These are phyloP conservation scores for Athelia psychrophila DNA, from an alignment of 1,284 basidiomycete genomes.

Conservation along the genomic window DNA sequence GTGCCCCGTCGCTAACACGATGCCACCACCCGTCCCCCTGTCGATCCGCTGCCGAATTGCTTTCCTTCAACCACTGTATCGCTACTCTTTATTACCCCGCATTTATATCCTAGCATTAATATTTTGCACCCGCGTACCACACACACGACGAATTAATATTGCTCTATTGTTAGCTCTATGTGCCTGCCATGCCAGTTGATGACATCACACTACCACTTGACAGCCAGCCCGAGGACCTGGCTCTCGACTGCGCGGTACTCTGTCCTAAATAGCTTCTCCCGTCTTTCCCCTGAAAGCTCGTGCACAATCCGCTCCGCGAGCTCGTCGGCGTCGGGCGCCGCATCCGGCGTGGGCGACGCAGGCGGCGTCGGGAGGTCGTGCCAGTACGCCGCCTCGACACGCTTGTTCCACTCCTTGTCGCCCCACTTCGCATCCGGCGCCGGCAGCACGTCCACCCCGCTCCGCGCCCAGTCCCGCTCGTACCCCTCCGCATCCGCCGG, in stretches of 20 bases:
- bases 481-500: constrained; percentile 62
- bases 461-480: constrained; percentile 50
- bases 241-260: constrained; percentile 86
- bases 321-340: constrained; percentile 31
- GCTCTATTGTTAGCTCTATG: constrained; percentile 5
- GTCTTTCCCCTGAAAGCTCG: constrained; percentile 33
- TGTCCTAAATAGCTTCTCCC: constrained; percentile 63
- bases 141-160: constrained; percentile 4
- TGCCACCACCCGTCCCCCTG: not conserved
- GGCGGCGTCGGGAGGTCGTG: constrained; percentile 48
- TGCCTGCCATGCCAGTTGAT: constrained; percentile 8
- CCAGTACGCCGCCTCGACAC: constrained; percentile 83
- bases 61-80: not conserved
- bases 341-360: constrained; percentile 31
- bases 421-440: constrained; percentile 57
- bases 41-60: not conserved
- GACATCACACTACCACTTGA: constrained; percentile 64
- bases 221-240: constrained; percentile 79
- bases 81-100: not conserved
- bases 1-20: constrained; percentile 16
- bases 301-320: constrained; percentile 42
- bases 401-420: constrained; percentile 73
- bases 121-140: constrained; percentile 6
- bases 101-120: not conserved
- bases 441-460: constrained; percentile 37